A percentile compares a stretch with the other conserved stretches of the same genome.
These are phyloP conservation scores for Tilletia indica DNA, from an alignment of 1,284 basidiomycete genomes.

Conservation along the genomic window DNA sequence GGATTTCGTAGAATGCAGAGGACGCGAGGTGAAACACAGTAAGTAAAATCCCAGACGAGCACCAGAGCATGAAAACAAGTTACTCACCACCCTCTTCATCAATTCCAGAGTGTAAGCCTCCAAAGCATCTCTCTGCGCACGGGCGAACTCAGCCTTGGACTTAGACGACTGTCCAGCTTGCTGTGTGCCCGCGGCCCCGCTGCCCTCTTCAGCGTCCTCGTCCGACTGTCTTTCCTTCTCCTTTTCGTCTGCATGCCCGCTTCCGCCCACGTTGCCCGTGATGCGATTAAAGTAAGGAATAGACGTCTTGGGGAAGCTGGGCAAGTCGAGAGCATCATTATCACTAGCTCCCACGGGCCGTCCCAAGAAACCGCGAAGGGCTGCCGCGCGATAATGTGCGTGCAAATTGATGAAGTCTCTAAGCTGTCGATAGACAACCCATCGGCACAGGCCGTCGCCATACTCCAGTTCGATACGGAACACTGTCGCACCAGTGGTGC, in stretches of 20 bases:
- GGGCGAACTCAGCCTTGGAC: constrained; percentile 69
- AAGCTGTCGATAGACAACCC: constrained; percentile 93
- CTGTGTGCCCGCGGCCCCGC: constrained; percentile 50
- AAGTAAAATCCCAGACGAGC: no score
- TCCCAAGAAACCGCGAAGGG: constrained; percentile 46
- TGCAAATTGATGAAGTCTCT: constrained; percentile 90
- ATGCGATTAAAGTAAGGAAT: constrained; percentile 82
- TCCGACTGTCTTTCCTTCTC: constrained; percentile 52
- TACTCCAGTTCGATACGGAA: constrained; percentile 96
- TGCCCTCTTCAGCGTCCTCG: neutral
- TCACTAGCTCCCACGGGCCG: constrained; percentile 31
- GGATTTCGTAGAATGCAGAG: no score
- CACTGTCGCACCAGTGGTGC: constrained; percentile 60
- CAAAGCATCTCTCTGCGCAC: constrained; percentile 73
- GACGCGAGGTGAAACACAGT: no score
- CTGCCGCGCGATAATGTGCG: constrained; percentile 80
- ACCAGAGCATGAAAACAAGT: constrained; percentile 21
- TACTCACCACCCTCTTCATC: constrained; percentile 58
- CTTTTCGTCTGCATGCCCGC: constrained; percentile 37
- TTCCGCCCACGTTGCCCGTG: constrained; percentile 5
- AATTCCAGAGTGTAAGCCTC: constrained; percentile 87
- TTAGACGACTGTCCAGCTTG: constrained; percentile 36
- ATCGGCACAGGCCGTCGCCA: constrained; percentile 81
- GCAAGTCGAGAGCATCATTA: constrained; percentile 66
- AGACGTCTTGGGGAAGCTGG: constrained; percentile 84